Base-by-base conservation (phyloP, 345 rosid species). In the Euphorbia pulcherrima region DNA sequence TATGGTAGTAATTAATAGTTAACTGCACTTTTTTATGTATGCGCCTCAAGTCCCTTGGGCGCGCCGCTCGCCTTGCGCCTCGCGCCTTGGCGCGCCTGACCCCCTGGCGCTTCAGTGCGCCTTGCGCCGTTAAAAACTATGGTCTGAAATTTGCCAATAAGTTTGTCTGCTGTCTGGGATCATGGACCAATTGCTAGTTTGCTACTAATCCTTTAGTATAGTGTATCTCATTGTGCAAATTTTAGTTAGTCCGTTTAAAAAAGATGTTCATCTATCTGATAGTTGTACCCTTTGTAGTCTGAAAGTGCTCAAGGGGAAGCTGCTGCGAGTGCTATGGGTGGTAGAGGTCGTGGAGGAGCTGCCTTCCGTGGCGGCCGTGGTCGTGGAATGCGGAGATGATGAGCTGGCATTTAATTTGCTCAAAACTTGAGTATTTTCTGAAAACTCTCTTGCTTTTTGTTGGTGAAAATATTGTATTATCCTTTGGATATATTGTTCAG, bases 221-320 rank as follows among this genome's bases (percentile, higher is more conserved):
- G 44, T 26, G 2, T 12, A 33, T 23, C 14, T 41, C 37, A 62
- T 9, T 62, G 16, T 41, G 52, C 35, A 23, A 13, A 16, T 21
- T 60, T 24, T 6, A 21, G 9, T 23, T 6, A 23, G 18, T 26
- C 17, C 8, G 40, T 17, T 30, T 30, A 59, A 24, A 30, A 3
- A 30, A 30, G 23, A 59, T 17, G 2, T 28, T 46, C 12, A 13
- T 9, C 46, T 68, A 2, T 56, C 30, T 57, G 50, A 30, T n/a
- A 58, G 21, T 54, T 46, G 23, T 46, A 44, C 29, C 39, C 33
- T 1, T 60, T 81, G 77, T 82, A 92, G 98, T 92, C 99, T 18
- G 97, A 89, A 80, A 95, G 99, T 60, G 99, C 97, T 27, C 99
- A 95, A 52, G 99, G 97, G 77, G 97, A 95, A 24, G 97, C 92